Evolutionary conservation across 306 rosid species (phyloP).

Genomic region (Styphnolobium japonicum): DNA sequence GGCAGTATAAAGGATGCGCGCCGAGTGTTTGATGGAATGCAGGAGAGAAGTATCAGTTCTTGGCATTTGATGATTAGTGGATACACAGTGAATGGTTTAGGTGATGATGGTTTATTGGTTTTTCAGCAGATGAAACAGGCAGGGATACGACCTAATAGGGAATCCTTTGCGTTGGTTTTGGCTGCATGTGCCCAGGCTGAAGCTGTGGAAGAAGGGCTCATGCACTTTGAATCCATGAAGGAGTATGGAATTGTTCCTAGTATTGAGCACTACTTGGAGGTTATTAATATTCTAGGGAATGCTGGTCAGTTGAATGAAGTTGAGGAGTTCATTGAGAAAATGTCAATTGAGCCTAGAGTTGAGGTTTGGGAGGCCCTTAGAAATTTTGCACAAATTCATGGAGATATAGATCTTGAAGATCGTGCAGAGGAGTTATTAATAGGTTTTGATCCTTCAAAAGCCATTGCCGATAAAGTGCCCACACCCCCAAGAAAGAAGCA

Average conservation of each 20-base stretch:
- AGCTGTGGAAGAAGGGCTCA: constrained; percentile 51
- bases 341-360: constrained; percentile 38
- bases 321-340: constrained; percentile 47
- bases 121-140: constrained; percentile 42
- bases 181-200: constrained; percentile 49
- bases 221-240: constrained; percentile 34
- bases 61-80: constrained; percentile 56
- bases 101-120: constrained; percentile 40
- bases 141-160: constrained; percentile 41
- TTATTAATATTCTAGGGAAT: constrained; percentile 43
- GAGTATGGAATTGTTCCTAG: constrained; percentile 36
- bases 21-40: constrained; percentile 57
- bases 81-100: constrained; percentile 40
- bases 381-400: constrained; percentile 45
- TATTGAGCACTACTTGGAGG: constrained; percentile 45
- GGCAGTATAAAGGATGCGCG: constrained; percentile 57
- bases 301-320: constrained; percentile 61
- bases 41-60: constrained; percentile 27
- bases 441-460: constrained; percentile 40
- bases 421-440: constrained; percentile 38
- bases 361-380: constrained; percentile 45
- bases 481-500: constrained; percentile 41
- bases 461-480: constrained; percentile 20
- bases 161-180: constrained; percentile 39
- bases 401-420: constrained; percentile 66